These are phyloP conservation scores for Brettanomyces bruxellensis DNA, from an alignment of 805 yeast genomes.

Conservation along the genomic window DNA sequence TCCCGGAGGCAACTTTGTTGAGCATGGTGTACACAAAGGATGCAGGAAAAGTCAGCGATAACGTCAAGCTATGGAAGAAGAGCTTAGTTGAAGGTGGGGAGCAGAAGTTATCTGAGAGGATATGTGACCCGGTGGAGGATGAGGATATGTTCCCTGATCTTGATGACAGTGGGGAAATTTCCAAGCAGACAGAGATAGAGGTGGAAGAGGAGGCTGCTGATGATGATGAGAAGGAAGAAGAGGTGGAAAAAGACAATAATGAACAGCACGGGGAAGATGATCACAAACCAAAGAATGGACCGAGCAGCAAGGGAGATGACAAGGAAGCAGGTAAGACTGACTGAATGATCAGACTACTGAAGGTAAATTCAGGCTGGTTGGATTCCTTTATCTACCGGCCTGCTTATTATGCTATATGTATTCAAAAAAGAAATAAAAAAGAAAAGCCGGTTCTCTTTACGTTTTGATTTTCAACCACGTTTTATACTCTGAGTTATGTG, in stretches of 20 bases:
- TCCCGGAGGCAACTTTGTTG: conserved; percentile 79
- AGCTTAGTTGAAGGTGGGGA: conserved; percentile 44
- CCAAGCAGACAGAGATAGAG: conserved; percentile 6
- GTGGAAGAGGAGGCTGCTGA: conserved; percentile 9
- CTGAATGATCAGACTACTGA: too few relatives aligned
- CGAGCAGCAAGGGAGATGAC: neutral
- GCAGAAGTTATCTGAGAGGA: conserved; percentile 50
- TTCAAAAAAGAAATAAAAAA: too few relatives aligned
- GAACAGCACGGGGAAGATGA: neutral
- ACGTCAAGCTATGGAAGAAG: conserved; percentile 62
- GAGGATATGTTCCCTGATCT: conserved; percentile 30
- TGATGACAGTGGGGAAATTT: conserved; percentile 22
- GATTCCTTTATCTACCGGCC: neutral
- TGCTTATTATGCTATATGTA: neutral
- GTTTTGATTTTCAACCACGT: too few relatives aligned
- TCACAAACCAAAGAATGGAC: conserved; percentile 2
- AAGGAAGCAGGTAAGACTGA: conserved; percentile 1
- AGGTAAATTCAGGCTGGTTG: too few relatives aligned
- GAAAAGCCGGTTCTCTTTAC: too few relatives aligned
- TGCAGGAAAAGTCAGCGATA: conserved; percentile 29
- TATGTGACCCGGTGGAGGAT: conserved; percentile 34
- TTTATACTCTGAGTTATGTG: too few relatives aligned
- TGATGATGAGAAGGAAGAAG: conserved; percentile 11
- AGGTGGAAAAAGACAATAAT: conserved; percentile 10
- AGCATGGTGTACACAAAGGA: conserved; percentile 60